A percentile compares a stretch with the other conserved stretches of the same genome.
Evolutionary conservation across 2,329 filamentous ascomycete genomes (phyloP).

Genomic region (Pyrenochaeta sp.): DNA sequence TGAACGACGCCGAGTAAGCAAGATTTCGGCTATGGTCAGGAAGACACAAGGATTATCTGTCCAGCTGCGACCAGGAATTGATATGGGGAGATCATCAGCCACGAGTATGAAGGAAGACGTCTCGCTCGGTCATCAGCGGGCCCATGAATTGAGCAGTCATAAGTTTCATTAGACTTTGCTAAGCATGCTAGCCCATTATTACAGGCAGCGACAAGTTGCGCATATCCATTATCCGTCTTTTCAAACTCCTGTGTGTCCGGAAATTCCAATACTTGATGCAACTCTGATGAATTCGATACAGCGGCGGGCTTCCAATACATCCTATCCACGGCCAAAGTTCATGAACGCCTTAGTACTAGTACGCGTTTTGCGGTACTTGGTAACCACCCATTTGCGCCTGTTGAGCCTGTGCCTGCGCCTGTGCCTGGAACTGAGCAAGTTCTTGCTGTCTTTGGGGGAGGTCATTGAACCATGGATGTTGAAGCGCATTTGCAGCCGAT

Average conservation of each 20-base stretch:
- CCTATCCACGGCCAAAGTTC: neutral
- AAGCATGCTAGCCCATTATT: neutral
- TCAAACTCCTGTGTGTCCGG: too few species aligned
- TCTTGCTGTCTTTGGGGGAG: conserved; percentile 62
- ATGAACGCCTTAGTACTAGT: conserved; percentile 28
- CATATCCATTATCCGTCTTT: neutral
- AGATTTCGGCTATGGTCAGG: neutral
- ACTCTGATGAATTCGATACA: neutral
- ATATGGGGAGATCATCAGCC: neutral
- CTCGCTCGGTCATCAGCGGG: neutral
- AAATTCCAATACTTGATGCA: neutral
- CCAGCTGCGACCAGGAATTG: neutral
- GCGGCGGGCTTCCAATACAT: neutral
- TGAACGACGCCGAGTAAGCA: too few species aligned
- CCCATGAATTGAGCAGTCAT: neutral
- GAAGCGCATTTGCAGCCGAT: conserved; percentile 83
- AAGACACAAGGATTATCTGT: neutral
- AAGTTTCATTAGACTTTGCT: neutral
- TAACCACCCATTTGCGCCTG: conserved; percentile 50
- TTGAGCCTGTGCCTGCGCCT: conserved; percentile 40
- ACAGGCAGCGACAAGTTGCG: neutral
- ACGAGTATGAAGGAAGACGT: neutral
- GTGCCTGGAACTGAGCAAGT: conserved; percentile 43
- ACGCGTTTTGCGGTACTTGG: conserved; percentile 49
- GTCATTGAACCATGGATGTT: conserved; percentile 92